Evolutionary conservation across 768 basidiomycete species (phyloP).

Genomic region (Phanerochaete sordida): DNA sequence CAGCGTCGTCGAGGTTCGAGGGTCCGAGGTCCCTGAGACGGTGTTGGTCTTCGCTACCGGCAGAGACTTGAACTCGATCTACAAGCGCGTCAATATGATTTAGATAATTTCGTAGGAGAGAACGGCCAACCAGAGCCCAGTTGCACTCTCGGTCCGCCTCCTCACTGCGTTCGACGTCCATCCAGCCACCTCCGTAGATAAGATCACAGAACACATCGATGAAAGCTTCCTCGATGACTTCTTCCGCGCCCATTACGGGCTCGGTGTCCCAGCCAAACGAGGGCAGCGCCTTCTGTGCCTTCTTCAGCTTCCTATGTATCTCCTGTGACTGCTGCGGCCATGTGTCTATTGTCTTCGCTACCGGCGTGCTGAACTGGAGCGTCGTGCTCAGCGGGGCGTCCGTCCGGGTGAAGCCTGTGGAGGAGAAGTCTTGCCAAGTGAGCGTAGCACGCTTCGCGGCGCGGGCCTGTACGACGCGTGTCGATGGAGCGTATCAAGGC

Average conservation of each 20-base stretch:
- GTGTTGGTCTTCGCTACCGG: constrained; percentile 35
- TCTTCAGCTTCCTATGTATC: constrained; percentile 76
- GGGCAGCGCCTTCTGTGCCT: constrained; percentile 75
- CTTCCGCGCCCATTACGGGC: constrained; percentile 72
- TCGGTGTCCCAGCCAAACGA: constrained; percentile 93
- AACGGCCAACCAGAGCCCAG: constrained; percentile 78
- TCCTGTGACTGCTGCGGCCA: constrained; percentile 78
- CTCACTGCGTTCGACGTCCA: constrained; percentile 72
- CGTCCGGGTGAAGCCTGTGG: constrained; percentile 74
- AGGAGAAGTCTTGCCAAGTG: constrained; percentile 88
- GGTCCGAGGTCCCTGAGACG: constrained; percentile 43
- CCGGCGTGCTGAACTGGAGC: constrained; percentile 68
- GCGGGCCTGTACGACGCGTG: constrained; percentile 42
- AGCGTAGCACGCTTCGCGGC: constrained; percentile 78
- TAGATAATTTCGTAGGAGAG: not conserved
- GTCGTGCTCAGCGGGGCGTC: constrained; percentile 77
- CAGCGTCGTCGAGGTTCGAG: constrained; percentile 66
- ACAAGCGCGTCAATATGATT: not conserved
- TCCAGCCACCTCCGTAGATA: constrained; percentile 81
- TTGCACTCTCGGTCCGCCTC: constrained; percentile 82
- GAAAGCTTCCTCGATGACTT: constrained; percentile 88
- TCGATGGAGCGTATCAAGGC: not conserved
- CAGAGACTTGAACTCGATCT: constrained; percentile 88
- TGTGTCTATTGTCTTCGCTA: constrained; percentile 54
- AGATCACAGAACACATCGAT: constrained; percentile 83